A percentile compares a stretch with the other conserved stretches of the same genome.
Evolutionary conservation across 1,139 yeast species (phyloP).

Genomic region (Blastobotrys aristatus): DNA sequence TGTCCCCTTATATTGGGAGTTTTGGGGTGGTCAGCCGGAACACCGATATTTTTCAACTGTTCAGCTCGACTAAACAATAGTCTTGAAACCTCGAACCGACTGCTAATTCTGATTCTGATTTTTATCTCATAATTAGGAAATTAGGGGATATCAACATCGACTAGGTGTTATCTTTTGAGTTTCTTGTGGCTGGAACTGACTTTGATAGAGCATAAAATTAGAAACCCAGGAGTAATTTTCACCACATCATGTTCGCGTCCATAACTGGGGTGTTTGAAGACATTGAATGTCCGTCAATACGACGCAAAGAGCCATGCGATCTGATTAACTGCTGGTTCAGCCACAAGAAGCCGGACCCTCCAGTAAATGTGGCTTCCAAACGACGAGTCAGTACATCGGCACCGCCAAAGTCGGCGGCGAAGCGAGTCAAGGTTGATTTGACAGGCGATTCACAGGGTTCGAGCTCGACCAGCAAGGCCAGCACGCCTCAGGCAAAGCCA

Average conservation of each 20-base stretch:
- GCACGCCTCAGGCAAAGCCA: neutral
- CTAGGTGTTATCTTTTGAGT: too few species aligned
- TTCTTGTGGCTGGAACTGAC: too few species aligned
- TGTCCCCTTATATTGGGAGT: too few species aligned
- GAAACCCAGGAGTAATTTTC: neutral
- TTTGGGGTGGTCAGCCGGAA: too few species aligned
- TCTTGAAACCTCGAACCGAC: too few species aligned
- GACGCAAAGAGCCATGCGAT: slow-evolving; percentile 19
- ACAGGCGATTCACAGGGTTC: neutral
- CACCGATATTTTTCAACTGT: too few species aligned
- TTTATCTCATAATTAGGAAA: too few species aligned
- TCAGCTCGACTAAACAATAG: too few species aligned
- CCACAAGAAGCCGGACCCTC: slow-evolving; percentile 17
- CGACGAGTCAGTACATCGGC: neutral
- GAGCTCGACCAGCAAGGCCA: neutral
- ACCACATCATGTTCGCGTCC: slow-evolving; percentile 9
- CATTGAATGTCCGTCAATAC: slow-evolving; percentile 28
- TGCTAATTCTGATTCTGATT: too few species aligned
- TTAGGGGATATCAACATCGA: too few species aligned
- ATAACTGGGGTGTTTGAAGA: slow-evolving; percentile 14
- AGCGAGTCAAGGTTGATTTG: neutral
- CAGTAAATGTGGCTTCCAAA: too few species aligned
- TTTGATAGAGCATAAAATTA: too few species aligned
- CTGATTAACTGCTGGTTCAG: slow-evolving; percentile 31
- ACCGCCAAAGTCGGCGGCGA: neutral